phyloP scores from a whole-genome alignment of 352 stramenopile species.

The Thalassiosira livingstoniorum region DNA sequence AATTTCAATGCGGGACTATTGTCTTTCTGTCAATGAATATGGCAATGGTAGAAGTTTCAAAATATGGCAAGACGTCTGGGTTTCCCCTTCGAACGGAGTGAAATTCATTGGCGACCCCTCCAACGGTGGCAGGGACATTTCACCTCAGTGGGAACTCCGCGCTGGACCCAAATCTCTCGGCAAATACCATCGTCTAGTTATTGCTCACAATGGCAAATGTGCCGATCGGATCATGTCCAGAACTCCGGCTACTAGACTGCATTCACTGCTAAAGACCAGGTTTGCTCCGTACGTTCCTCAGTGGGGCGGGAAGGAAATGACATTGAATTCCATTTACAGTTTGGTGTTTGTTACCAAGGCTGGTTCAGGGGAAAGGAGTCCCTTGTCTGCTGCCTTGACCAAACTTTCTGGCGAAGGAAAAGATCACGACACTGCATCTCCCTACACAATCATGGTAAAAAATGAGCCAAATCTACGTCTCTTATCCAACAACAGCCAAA shows the following conservation, averaged over 20 bases:
- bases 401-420: too few relatives aligned
- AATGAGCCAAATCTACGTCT: slow-evolving; percentile 73
- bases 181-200: slow-evolving; percentile 73
- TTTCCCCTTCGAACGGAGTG: slow-evolving; percentile 76
- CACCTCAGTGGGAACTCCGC: slow-evolving; percentile 65
- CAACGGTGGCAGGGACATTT: slow-evolving; percentile 4
- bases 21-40: slow-evolving; percentile 24
- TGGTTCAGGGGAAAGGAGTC: too few relatives aligned
- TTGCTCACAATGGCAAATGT: slow-evolving; percentile 84
- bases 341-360: slow-evolving; percentile 69
- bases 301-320: slow-evolving; percentile 78
- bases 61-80: slow-evolving; percentile 80
- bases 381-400: too few relatives aligned
- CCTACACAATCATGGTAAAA: slow-evolving; percentile 57
- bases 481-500: slow-evolving; percentile 72
- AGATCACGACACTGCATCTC: background rate
- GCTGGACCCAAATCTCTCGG: slow-evolving; percentile 63
- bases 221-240: slow-evolving; percentile 81
- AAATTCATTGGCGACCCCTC: slow-evolving; percentile 41
- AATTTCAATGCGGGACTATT: slow-evolving; percentile 46
- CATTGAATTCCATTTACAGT: slow-evolving; percentile 79
- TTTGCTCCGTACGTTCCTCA: slow-evolving; percentile 71
- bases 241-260: slow-evolving; percentile 74
- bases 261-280: slow-evolving; percentile 71
- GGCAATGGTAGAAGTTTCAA: slow-evolving; percentile 28